Evolutionary conservation across 768 basidiomycete species (phyloP).

Genomic region (Asterophora lycoperdoides): DNA sequence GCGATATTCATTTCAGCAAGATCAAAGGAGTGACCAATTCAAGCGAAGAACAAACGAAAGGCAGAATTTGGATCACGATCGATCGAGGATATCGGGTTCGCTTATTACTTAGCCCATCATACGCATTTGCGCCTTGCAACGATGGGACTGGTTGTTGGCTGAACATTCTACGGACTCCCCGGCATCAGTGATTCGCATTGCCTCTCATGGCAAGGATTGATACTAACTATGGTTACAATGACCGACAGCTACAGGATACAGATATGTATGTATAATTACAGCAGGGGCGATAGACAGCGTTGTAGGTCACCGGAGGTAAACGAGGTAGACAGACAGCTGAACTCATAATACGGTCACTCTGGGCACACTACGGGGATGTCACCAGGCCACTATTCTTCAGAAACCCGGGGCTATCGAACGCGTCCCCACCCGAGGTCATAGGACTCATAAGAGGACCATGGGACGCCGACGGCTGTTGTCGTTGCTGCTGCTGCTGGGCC

Average conservation of each 20-base stretch:
- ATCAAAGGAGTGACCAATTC: constrained; percentile 15
- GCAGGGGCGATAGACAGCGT: constrained; percentile 2
- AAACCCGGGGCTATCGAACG: constrained; percentile 27
- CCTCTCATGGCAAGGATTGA: neutral
- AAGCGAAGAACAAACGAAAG: constrained; percentile 16
- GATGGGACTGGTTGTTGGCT: neutral
- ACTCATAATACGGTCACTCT: constrained; percentile 20
- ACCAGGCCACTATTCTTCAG: constrained; percentile 34
- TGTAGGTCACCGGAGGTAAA: neutral
- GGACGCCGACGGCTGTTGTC: constrained; percentile 11
- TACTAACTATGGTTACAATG: neutral
- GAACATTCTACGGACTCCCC: constrained; percentile 6
- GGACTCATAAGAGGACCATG: constrained; percentile 3
- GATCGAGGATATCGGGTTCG: constrained; percentile 9
- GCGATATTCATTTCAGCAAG: constrained; percentile 3
- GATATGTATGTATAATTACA: neutral
- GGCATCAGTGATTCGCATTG: neutral
- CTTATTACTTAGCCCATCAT: neutral
- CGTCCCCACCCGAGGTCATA: constrained; percentile 12
- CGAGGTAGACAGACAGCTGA: neutral
- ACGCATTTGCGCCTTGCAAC: neutral
- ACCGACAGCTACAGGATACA: neutral
- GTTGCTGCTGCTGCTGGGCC: constrained; percentile 2
- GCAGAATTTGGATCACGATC: constrained; percentile 13
- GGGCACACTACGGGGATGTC: constrained; percentile 36